Evolutionary conservation across 768 basidiomycete species (phyloP), one percentile per base, ranked within the genome.

Genomic region (Kwoniella heveanensis): DNA sequence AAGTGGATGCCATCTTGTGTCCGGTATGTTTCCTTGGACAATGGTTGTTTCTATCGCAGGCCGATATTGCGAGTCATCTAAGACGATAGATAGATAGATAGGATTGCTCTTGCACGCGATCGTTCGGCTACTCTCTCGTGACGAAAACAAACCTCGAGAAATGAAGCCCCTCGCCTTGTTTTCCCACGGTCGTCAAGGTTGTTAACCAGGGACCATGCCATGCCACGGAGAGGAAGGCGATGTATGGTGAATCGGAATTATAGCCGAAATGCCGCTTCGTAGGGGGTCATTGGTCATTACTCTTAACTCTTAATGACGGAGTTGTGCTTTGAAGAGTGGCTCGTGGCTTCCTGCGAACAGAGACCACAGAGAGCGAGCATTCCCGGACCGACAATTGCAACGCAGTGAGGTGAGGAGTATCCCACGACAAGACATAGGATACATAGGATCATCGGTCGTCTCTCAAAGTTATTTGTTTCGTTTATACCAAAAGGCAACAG

Each of bases 211-310:
- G 7, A 6, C 6, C 32, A 36, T 36, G 32, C 13, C 24, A 52
- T 22, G 52, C 52, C 52, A 53, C 52, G 1, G 8, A 32, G 0
- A 0, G 22, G 21, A 29, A 30, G 19, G 4, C 2, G 22, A 9
- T 46, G 12, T 58, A 58, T 49, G 57, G 57, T 58, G 57, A 25
- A 19, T 50, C 57, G 57, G 57, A n/a, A 46, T 49, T 58, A 30
- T 39, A 1, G n/a, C 13, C 30, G 29, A 48, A 58, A 46, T 46
- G 4, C 57, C 57, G 57, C 21, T 60, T n/a, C 19, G 10, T 24
- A n/a, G n/a, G n/a, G n/a, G n/a, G n/a, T n/a, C n/a, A n/a, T n/a
- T n/a, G n/a, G n/a, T n/a, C n/a, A n/a, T n/a, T n/a, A 50, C 19
- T 60, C 59, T 22, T 12, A 44, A 8, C 39, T 57, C 19, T 24